Percentiles rank a stretch among this genome's conserved stretches.
Conservation (phyloP, 1,284 basidiomycete genomes). For the Tausonia pullulans region DNA sequence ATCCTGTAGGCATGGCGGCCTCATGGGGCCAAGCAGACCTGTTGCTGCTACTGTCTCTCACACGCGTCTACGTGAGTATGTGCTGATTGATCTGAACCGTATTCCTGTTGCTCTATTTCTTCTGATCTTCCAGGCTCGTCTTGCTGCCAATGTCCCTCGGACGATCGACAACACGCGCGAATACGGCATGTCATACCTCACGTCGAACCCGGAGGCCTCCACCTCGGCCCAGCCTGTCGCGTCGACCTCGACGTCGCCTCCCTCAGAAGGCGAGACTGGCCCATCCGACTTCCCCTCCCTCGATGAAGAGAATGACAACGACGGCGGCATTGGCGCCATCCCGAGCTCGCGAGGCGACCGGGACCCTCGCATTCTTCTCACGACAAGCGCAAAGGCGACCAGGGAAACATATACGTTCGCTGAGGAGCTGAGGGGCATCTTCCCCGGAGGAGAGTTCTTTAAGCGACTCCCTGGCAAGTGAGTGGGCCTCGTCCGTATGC, state of each 20-base stretch:
- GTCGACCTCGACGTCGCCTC: slow-evolving; percentile 22
- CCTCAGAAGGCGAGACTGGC: slow-evolving; percentile 48
- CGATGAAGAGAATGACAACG: slow-evolving; percentile 55
- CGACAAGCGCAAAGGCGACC: slow-evolving; percentile 77
- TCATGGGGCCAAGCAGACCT: too few relatives aligned
- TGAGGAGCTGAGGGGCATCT: slow-evolving; percentile 79
- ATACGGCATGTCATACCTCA: slow-evolving; percentile 73
- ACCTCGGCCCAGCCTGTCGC: slow-evolving; percentile 25
- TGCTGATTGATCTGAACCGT: not conserved
- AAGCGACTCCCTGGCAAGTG: slow-evolving; percentile 63
- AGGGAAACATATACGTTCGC: slow-evolving; percentile 77
- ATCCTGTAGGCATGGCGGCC: too few relatives aligned
- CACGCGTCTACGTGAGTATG: too few relatives aligned
- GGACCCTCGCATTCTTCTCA: slow-evolving; percentile 74
- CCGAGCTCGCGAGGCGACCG: slow-evolving; percentile 41
- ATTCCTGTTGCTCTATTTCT: not conserved
- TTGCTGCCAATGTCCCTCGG: slow-evolving; percentile 71
- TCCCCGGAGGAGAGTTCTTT: slow-evolving; percentile 91
- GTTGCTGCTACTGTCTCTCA: too few relatives aligned
- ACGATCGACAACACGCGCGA: slow-evolving; percentile 91
- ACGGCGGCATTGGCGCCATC: slow-evolving; percentile 49
- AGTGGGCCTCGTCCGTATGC: not conserved
- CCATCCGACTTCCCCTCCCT: slow-evolving; percentile 18
- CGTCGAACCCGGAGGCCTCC: slow-evolving; percentile 46
- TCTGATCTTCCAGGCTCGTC: slow-evolving; percentile 50